Percentiles rank a stretch among this genome's conserved stretches.
Evolutionary conservation across 495 filamentous ascomycete genomes (phyloP).

Genomic region (Penicillium angulare): DNA sequence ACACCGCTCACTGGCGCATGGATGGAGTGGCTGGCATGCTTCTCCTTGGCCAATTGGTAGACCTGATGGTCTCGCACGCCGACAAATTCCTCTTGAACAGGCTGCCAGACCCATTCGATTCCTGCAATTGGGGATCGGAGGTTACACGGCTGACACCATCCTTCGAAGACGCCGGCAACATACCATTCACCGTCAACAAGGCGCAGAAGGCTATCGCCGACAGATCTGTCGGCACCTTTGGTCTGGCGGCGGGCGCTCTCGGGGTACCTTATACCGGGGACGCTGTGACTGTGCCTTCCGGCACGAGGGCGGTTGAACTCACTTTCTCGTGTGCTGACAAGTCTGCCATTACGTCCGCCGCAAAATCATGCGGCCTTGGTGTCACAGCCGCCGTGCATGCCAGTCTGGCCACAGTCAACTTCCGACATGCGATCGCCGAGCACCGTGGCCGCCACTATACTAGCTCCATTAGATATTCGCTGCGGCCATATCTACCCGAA

Average conservation of each 20-base stretch:
- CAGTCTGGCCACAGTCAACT: constrained; percentile 24
- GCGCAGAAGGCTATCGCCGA: not conserved
- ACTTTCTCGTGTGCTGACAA: constrained; percentile 14
- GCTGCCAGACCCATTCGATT: constrained; percentile 5
- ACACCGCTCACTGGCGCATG: constrained; percentile 32
- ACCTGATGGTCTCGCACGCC: constrained; percentile 12
- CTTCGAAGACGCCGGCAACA: not conserved
- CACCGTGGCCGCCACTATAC: constrained; percentile 25
- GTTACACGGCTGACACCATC: not conserved
- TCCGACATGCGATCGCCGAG: constrained; percentile 15
- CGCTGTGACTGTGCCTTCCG: constrained; percentile 10
- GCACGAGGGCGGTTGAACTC: constrained; percentile 13
- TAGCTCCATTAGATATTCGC: constrained; percentile 30
- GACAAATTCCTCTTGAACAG: constrained; percentile 8
- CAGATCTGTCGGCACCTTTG: not conserved
- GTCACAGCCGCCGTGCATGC: constrained; percentile 29
- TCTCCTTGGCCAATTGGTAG: constrained; percentile 26
- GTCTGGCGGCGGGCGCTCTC: not conserved
- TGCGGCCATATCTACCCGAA: constrained; percentile 25
- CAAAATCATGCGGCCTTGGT: constrained; percentile 11
- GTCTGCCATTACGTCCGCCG: constrained; percentile 7
- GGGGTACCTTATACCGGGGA: not conserved
- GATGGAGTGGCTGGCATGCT: constrained; percentile 30
- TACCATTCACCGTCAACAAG: not conserved
- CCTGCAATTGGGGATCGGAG: constrained; percentile 26